Conservation (phyloP, 2,329 filamentous ascomycete genomes). For the Alternaria triticina region DNA sequence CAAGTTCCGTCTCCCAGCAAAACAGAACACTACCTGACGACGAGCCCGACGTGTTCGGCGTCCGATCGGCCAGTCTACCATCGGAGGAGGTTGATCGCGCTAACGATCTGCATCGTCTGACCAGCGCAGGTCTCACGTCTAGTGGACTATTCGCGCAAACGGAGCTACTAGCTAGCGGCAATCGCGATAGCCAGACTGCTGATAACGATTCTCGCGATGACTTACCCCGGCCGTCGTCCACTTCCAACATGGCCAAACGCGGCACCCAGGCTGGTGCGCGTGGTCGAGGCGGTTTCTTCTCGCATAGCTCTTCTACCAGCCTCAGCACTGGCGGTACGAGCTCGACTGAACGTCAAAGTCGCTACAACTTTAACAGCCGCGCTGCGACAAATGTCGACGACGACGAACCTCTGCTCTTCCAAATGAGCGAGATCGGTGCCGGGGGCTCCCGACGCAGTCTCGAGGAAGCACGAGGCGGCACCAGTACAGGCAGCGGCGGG, state of each 20-base stretch:
- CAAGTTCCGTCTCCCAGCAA: constrained; percentile 73
- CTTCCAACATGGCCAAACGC: constrained; percentile 39
- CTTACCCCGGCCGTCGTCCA: constrained; percentile 32
- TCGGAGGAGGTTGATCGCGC: constrained; percentile 62
- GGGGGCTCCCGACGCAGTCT: constrained; percentile 45
- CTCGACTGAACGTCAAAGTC: constrained; percentile 43
- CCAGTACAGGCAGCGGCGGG: constrained; percentile 32
- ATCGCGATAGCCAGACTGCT: constrained; percentile 27
- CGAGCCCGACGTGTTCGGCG: constrained; percentile 65
- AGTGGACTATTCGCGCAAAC: constrained; percentile 64
- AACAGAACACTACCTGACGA: constrained; percentile 67
- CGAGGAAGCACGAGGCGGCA: constrained; percentile 44
- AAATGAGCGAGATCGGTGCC: constrained; percentile 72
- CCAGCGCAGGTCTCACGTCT: constrained; percentile 63
- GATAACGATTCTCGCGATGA: constrained; percentile 37
- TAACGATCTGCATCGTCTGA: constrained; percentile 36
- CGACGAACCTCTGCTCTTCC: constrained; percentile 74
- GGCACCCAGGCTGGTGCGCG: constrained; percentile 31
- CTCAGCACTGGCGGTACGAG: constrained; percentile 42
- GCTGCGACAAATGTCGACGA: constrained; percentile 56
- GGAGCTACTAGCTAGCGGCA: constrained; percentile 37
- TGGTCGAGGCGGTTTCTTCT: constrained; percentile 41
- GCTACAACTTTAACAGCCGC: constrained; percentile 56
- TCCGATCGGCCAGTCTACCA: constrained; percentile 72
- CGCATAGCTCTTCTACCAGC: constrained; percentile 38